Evolutionary conservation across 1,139 yeast genomes (phyloP), one percentile per base, ranked within the genome.

Genomic region (Suhomyces ambrosiae): DNA sequence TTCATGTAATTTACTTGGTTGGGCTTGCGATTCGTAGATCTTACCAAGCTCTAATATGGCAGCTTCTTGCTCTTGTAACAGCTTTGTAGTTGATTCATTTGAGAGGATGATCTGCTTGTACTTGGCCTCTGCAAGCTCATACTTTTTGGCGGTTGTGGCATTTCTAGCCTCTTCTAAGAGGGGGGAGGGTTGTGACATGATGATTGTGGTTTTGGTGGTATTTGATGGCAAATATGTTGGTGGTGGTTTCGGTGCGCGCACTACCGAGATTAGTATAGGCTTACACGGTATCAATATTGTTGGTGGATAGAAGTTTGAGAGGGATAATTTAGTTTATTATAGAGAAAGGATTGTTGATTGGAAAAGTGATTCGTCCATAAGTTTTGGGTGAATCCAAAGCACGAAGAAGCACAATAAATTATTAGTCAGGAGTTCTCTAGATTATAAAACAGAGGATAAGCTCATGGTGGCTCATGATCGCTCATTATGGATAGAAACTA

Each of bases 11-110:
- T 80, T 76, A 5, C 62, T 67, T 15, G 74, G 68, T 35, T 79
- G 70, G 8, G 66, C 51, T 23, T 64, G 61, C 1, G 53, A 50
- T 43, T 74, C 73, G 56, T 80, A 84, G 13, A 84, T 53, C 41
- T 73, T 70, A 19, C 87, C 89, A 51, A 84, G 63, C 52, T 81
- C 87, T 35, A 78, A 54, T 30, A 84, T 80, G 30, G 86, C 76
- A 7, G 70, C 54, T 54, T 85, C 92, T 55, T 82, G 85, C 44
- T 74, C 76, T 50, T 71, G 74, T 38, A 58, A 51, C 38, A 45
- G 46, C 42, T 58, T 59, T 30, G 52, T 37, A 11, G 45, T 62
- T 49, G 30, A 65, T 63, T 32, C 57, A 47, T 44, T 63, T 60
- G 79, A 42, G 53, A 60, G 44, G 61, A 68, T 57, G 27, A 79